These are phyloP conservation scores for Kurtzmaniella natalensis DNA, from an alignment of 1,139 yeast genomes.

Conservation along the genomic window DNA sequence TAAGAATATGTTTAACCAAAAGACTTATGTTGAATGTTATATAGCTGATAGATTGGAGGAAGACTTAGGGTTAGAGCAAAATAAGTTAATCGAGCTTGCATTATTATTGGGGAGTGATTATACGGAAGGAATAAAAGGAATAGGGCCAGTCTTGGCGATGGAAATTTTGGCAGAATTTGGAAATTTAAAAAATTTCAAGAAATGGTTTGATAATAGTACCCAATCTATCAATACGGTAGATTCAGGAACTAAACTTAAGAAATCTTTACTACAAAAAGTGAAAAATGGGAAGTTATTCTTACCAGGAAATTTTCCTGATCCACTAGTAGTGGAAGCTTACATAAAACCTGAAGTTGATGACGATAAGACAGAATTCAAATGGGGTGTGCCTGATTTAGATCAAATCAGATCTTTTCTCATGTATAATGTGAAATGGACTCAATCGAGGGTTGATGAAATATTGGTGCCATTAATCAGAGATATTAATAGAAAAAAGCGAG, in stretches of 20 bases:
- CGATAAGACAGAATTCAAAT: conserved; percentile 70
- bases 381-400: conserved; percentile 91
- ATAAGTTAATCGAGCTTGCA: conserved; percentile 72
- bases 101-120: conserved; percentile 88
- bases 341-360: conserved; percentile 75
- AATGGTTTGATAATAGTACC: conserved; percentile 36
- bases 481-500: conserved; percentile 56
- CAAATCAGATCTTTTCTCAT: conserved; percentile 66
- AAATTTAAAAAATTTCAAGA: conserved; percentile 26
- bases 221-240: conserved; percentile 14
- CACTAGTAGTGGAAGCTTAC: conserved; percentile 68
- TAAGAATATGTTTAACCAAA: conserved; percentile 92
- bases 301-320: conserved; percentile 67
- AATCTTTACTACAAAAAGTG: conserved; percentile 52
- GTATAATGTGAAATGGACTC: conserved; percentile 78
- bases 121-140: conserved; percentile 84
- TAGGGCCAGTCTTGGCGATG: conserved; percentile 91
- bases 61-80: conserved; percentile 62
- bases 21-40: conserved; percentile 88
- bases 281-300: conserved; percentile 59
- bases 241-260: conserved; percentile 25
- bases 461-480: conserved; percentile 85
- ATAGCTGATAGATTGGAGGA: conserved; percentile 52
- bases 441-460: conserved; percentile 73
- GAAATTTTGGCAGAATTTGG: conserved; percentile 91